A percentile compares a stretch with the other conserved stretches of the same genome.
phyloP scores from a whole-genome alignment of 2,329 filamentous ascomycete species.

The Pseudogymnoascus sp. region DNA sequence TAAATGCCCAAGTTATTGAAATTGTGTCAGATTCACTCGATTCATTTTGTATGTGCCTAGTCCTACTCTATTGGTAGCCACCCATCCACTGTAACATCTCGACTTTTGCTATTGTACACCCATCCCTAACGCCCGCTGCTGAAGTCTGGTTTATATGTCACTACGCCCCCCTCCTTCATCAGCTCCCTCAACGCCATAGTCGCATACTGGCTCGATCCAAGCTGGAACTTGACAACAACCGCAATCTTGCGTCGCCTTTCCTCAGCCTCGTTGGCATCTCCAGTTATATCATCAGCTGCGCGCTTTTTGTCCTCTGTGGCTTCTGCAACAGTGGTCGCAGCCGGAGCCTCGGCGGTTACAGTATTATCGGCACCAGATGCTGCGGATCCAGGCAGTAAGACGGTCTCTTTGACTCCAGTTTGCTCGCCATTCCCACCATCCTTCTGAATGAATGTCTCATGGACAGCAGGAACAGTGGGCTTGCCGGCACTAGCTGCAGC shows the following conservation, averaged over 20 bases:
- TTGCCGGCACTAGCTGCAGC: conserved; percentile 17
- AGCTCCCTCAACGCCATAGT: conserved; percentile 76
- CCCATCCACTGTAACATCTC: not conserved
- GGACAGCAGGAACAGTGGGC: conserved; percentile 12
- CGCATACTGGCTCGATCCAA: conserved; percentile 73
- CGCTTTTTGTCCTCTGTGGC: conserved; percentile 1
- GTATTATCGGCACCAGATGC: not conserved
- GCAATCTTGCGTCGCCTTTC: conserved; percentile 43
- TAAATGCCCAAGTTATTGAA: not conserved
- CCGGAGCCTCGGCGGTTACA: not conserved
- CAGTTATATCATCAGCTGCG: not conserved
- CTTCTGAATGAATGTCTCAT: conserved; percentile 26
- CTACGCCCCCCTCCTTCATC: conserved; percentile 58
- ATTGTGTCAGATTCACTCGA: not conserved
- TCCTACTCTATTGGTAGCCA: not conserved
- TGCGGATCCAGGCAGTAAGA: not conserved
- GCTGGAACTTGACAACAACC: conserved; percentile 63
- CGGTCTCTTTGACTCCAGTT: conserved; percentile 17
- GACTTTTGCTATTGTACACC: not conserved
- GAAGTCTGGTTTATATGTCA: conserved; percentile 55
- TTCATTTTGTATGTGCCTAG: not conserved
- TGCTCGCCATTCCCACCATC: conserved; percentile 24
- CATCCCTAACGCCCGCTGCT: conserved; percentile 24
- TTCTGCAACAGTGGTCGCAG: not conserved
- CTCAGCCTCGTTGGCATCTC: not conserved